Evolutionary conservation across 2,329 filamentous ascomycete genomes (phyloP), one percentile per base, ranked within the genome.

Genomic region (Pseudocercospora musae): DNA sequence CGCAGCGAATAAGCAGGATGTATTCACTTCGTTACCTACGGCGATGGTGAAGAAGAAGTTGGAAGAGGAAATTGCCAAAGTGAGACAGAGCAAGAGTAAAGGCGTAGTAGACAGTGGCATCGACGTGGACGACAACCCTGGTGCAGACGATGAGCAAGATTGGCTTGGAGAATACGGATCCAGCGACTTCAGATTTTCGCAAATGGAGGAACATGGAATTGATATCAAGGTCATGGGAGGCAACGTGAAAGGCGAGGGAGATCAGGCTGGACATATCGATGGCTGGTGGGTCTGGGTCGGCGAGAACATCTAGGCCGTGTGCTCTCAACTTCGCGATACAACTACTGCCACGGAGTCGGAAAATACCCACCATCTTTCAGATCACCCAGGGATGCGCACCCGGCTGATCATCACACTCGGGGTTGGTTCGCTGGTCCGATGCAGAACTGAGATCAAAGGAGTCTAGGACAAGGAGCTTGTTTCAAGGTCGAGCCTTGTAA

Each of bases 241-340:
- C 9, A 93, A 87, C 76, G 86, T 89, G 65, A 74, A 85, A 75
- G 72, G 81, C 31, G 85, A 89, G 58, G 87, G 84, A 9, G 64
- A 68, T 11, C 68, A 82, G 62, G 57, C 64, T 48, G 60, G 63
- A n/a, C 89, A 88, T 25, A 87, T 92, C 31, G 87, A 89, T 60
- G 88, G 86, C 75, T 97, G 94, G 93, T 96, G 92, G 86, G 85
- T 85, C 71, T 98, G 94, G 94, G 88, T 98, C 73, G 91, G 88
- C 1, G 84, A 88, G 73, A 86, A 88, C 72, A 79, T 96, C 70
- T 95, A 60, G 57, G n/a, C n/a, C n/a, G n/a, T n/a, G n/a, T n/a
- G n/a, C n/a, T n/a, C n/a, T n/a, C n/a, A n/a, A n/a, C n/a, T n/a
- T n/a, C n/a, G n/a, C n/a, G n/a, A n/a, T n/a, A n/a, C n/a, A n/a